Evolutionary conservation across 768 basidiomycete genomes (phyloP).

Genomic region (Collybia sp.): DNA sequence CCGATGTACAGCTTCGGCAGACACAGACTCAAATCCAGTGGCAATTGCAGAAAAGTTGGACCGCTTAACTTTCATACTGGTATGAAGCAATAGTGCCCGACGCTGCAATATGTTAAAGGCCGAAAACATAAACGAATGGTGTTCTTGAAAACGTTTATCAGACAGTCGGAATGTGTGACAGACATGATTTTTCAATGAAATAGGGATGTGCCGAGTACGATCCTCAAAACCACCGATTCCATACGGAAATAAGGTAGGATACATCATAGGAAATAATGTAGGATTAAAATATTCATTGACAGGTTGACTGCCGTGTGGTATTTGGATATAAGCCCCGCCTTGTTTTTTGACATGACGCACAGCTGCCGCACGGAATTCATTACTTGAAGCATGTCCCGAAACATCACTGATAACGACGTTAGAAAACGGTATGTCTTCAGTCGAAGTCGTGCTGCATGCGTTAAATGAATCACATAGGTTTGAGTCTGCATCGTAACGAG

Average conservation of each 20-base stretch:
- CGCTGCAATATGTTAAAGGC: constrained; percentile 37
- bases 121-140: constrained; percentile 36
- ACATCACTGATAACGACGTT: no score
- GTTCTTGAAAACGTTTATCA: constrained; percentile 29
- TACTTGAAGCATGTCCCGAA: no score
- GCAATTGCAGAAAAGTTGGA: constrained; percentile 20
- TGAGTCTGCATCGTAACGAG: no score
- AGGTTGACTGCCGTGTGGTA: constrained; percentile 24
- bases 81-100: constrained; percentile 21
- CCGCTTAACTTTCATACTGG: constrained; percentile 22
- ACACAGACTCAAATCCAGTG: constrained; percentile 29
- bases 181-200: constrained; percentile 28
- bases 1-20: constrained; percentile 60
- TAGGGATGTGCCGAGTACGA: not conserved
- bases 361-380: no score
- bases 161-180: constrained; percentile 23
- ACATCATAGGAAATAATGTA: constrained; percentile 32
- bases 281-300: constrained; percentile 32
- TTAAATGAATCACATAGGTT: no score
- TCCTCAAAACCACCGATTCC: constrained; percentile 39
- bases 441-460: no score
- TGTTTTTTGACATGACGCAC: constrained; percentile 26
- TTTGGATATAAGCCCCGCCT: no score
- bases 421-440: no score
- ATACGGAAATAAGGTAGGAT: constrained; percentile 38